Evolutionary conservation across 768 basidiomycete genomes (phyloP), one percentile per base, ranked within the genome.

Genomic region (Leccinum disarticulatum): DNA sequence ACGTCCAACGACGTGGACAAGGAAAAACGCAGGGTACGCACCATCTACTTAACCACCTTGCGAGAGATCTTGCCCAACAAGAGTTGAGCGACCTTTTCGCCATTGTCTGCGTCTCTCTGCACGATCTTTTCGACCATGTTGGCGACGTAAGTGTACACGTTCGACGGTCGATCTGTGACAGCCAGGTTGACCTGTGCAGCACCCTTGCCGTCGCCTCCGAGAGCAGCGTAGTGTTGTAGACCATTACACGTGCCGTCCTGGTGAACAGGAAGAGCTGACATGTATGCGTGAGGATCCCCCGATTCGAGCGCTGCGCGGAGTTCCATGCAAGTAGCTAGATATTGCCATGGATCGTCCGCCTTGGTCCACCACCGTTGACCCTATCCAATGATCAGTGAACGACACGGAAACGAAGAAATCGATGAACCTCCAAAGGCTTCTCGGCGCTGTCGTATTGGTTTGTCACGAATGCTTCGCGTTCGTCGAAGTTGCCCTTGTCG

Each of bases 211-310:
- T 99, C 97, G 6, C 97, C 96, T 48, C 97, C 97, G 4, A 99
- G 85, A 0, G 97, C 97, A 6, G 97, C 97, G 68, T 99, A 99
- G 73, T 99, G 96, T 76, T 99, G 97, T 63, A 99, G 80, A 28
- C 96, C 97, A 66, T 99, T 99, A 67, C 97, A 99, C 0, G 97
- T 98, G 3, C 97, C 96, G 65, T 99, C 97, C 74, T 98, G 96
- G 71, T 99, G 97, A 6, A 98, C 83, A 0, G 97, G 97, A n/a
- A 97, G 80, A 17, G 77, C 74, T 3, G 87, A 93, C 67, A 80
- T 74, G 73, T 77, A 88, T 22, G 73, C 70, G 61, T 79, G 81
- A 0, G 84, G 82, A 46, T 85, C 80, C 15, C 84, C 83, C 1
- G 88, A 89, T 46, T 88, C 82, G 1, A 95, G 79, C 2, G 96